Evolutionary conservation across 208 protist species (phyloP).

Genomic region (Trypanosoma caninum): DNA sequence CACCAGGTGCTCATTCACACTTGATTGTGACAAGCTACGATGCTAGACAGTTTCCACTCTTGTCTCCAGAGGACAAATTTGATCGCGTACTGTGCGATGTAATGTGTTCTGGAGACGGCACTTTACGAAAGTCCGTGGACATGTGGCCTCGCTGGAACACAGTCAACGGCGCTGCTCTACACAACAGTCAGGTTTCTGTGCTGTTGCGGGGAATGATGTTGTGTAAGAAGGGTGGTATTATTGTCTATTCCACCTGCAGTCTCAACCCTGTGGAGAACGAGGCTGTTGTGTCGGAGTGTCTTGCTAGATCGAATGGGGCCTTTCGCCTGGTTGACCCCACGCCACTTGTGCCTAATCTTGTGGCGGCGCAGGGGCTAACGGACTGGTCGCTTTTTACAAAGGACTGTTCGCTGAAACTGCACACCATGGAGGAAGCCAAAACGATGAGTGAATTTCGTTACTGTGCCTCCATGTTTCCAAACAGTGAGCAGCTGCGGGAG

Average conservation of each 20-base stretch:
- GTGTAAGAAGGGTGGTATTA: conserved; percentile 76
- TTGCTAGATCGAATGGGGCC: conserved; percentile 48
- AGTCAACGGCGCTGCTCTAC: conserved; percentile 77
- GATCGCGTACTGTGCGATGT: conserved; percentile 94
- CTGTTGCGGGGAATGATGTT: conserved; percentile 76
- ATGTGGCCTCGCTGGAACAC: conserved; percentile 91
- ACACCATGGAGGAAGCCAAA: conserved; percentile 58
- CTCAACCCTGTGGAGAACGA: conserved; percentile 95
- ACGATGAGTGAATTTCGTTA: conserved; percentile 62
- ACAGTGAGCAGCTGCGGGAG: conserved; percentile 32
- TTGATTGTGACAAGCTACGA: conserved; percentile 90
- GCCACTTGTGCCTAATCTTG: conserved; percentile 66
- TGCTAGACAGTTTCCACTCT: conserved; percentile 73
- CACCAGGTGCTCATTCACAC: conserved; percentile 56
- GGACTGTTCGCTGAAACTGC: conserved; percentile 45
- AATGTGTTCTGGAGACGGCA: conserved; percentile 95
- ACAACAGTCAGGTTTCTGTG: conserved; percentile 81
- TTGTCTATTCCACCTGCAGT: conserved; percentile 96
- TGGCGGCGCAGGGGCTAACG: conserved; percentile 62
- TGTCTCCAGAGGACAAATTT: conserved; percentile 63
- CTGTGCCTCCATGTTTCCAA: conserved; percentile 70
- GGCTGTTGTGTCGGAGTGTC: conserved; percentile 87
- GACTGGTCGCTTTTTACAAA: conserved; percentile 79
- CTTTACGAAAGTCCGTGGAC: conserved; percentile 92
- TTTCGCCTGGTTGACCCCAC: conserved; percentile 87